These are phyloP conservation scores for Trypanosoma conorhini DNA, from an alignment of 208 protist species.

Conservation along the genomic window DNA sequence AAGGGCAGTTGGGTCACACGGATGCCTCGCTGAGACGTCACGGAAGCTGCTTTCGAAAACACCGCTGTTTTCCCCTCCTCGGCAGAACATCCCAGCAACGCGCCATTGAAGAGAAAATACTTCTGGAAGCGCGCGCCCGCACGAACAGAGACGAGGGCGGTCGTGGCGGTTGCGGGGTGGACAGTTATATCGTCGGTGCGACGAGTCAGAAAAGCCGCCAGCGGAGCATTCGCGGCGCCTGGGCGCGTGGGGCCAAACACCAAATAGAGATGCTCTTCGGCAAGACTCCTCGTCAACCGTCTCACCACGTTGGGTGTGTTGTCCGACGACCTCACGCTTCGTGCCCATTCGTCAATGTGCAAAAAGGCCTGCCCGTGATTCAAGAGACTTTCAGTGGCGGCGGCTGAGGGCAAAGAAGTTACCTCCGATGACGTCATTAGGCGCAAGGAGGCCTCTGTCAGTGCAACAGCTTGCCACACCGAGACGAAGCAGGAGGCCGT, in stretches of 20 bases:
- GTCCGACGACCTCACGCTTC: slow-evolving; percentile 14
- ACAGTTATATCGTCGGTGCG: slow-evolving; percentile 5
- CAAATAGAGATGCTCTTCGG: slow-evolving; percentile 8
- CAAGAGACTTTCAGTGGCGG: background rate
- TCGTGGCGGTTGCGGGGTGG: background rate
- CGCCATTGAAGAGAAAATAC: slow-evolving; percentile 15
- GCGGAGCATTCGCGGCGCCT: background rate
- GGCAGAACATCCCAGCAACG: slow-evolving; percentile 4
- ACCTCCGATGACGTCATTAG: background rate
- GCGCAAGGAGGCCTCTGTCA: slow-evolving; percentile 9
- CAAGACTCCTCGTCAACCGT: slow-evolving; percentile 10
- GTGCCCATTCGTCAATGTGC: slow-evolving; percentile 21
- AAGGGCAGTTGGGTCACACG: slow-evolving; percentile 8
- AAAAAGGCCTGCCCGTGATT: slow-evolving; percentile 18
- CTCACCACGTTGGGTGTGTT: slow-evolving; percentile 6
- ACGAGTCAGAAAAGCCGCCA: slow-evolving; percentile 17
- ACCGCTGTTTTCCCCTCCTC: background rate
- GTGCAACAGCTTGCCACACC: slow-evolving; percentile 19
- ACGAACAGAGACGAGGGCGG: slow-evolving; percentile 5
- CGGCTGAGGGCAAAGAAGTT: background rate
- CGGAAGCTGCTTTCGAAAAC: slow-evolving; percentile 1
- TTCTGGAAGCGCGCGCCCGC: background rate
- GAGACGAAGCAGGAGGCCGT: slow-evolving; percentile 41
- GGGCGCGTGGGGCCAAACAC: slow-evolving; percentile 12
- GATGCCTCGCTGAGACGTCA: background rate